Percentiles rank a stretch among this genome's conserved stretches.
These are phyloP conservation scores for Streptanthus diversifolius DNA, from an alignment of 345 rosid genomes.

Conservation along the genomic window DNA sequence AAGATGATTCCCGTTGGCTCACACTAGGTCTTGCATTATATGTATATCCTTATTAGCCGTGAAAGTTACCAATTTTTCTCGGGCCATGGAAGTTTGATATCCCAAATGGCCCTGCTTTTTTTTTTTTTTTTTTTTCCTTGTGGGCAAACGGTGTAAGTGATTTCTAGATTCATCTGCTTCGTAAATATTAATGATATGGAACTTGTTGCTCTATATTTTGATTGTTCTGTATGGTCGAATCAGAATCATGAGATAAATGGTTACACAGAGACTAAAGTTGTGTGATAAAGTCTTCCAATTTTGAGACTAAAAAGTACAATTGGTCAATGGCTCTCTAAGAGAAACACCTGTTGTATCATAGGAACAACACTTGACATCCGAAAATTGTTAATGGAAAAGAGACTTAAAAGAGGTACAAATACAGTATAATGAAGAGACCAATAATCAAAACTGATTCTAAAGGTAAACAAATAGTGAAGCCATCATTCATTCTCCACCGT, in stretches of 20 bases:
- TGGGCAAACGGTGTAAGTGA: neutral
- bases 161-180: neutral
- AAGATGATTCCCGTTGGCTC: slow-evolving; percentile 69
- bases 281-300: neutral
- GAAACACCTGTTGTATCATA: neutral
- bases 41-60: slow-evolving; percentile 5
- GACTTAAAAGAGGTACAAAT: neutral
- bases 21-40: slow-evolving; percentile 20
- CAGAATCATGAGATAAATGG: neutral
- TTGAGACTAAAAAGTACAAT: neutral
- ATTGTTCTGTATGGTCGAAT: neutral
- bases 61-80: slow-evolving; percentile 7
- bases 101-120: neutral
- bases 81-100: slow-evolving; percentile 16
- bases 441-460: neutral
- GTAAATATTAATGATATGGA: slow-evolving; percentile 2
- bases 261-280: neutral
- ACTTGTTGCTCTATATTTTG: neutral
- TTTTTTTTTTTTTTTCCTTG: neutral
- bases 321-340: neutral
- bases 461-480: neutral
- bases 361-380: neutral
- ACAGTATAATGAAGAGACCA: neutral
- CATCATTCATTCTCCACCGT: slow-evolving; percentile 20
- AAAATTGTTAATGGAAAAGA: too few species aligned